Evolutionary conservation across 2,329 filamentous ascomycete species (phyloP), one percentile per base, ranked within the genome.

Genomic region (Cladosporium halotolerans): DNA sequence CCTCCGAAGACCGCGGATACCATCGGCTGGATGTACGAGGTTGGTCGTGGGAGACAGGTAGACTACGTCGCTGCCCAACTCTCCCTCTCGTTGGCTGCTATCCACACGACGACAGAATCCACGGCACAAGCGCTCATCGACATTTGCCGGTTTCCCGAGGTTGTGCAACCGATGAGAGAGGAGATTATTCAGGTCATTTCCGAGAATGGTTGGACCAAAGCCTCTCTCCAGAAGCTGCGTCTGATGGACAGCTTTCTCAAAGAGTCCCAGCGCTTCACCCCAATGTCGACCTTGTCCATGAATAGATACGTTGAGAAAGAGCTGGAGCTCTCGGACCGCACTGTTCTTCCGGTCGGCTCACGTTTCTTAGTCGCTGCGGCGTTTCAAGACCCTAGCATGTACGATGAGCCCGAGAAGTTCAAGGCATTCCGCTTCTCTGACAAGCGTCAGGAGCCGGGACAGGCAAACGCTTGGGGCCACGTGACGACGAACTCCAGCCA

Each of bases 181-280:
- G 66, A 68, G 52, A 58, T 63, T 16, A 44, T 62, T 13, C 31
- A 45, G 3, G 66, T 64, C 39, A 53, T 68, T 4, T 45, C 47
- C 10, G 55, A 60, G 48, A 55, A 63, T 16, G 63, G 65, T 14
- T 66, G 62, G 63, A 62, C 56, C 31, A 68, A 67, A 57, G 54
- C 57, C 9, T 54, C 61, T 3, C 52, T 69, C 16, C 62, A 61
- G 11, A 61, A 68, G 51, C 55, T 68, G 11, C 60, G 62, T 18
- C 54, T 68, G 14, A 57, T 70, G 45, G 67, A 70, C 53, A 67
- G 64, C 55, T 58, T 67, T 45, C 57, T 70, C 51, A 68, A 68
- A 55, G 67, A 70, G 52, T 59, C 58, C 2, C 66, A 68, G 54
- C 54, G 68, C 36, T 32, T 64, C 16, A 63, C 61, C 16, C 59